A percentile compares a stretch with the other conserved stretches of the same genome.
phyloP scores from a whole-genome alignment of 345 rosid genomes.

The Abelmoschus esculentus region DNA sequence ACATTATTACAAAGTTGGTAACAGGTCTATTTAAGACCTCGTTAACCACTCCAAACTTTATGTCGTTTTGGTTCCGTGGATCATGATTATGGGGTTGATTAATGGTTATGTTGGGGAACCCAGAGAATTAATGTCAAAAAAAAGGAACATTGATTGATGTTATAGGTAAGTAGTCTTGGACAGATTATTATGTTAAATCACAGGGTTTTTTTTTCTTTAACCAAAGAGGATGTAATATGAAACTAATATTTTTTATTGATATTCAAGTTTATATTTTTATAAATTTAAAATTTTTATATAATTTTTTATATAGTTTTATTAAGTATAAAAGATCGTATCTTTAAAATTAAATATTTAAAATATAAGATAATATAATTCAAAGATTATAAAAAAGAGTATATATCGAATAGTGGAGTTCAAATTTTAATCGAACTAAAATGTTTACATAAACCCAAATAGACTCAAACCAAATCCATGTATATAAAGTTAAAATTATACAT shows the following conservation, averaged over 20 bases:
- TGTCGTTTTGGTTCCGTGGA: too few species aligned
- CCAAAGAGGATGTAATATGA: background rate
- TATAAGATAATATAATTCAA: too few species aligned
- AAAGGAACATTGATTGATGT: background rate
- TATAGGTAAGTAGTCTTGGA: background rate
- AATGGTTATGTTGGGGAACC: background rate
- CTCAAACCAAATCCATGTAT: background rate
- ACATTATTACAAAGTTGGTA: background rate
- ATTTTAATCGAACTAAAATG: background rate
- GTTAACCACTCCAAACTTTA: too few species aligned
- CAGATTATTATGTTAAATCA: background rate
- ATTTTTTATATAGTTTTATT: too few species aligned
- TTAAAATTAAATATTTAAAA: too few species aligned
- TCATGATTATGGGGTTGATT: constrained; percentile 7
- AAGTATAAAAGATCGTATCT: too few species aligned
- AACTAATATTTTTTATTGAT: background rate
- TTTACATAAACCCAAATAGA: background rate
- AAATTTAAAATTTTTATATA: too few species aligned
- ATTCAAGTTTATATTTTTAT: too few species aligned
- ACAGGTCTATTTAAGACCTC: background rate
- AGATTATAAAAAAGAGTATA: too few species aligned
- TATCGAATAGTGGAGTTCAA: background rate
- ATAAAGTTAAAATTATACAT: background rate
- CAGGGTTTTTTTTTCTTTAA: background rate
- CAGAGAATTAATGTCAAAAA: background rate